phyloP scores from a whole-genome alignment of 768 basidiomycete species.

The Podaxis mareebaensis region DNA sequence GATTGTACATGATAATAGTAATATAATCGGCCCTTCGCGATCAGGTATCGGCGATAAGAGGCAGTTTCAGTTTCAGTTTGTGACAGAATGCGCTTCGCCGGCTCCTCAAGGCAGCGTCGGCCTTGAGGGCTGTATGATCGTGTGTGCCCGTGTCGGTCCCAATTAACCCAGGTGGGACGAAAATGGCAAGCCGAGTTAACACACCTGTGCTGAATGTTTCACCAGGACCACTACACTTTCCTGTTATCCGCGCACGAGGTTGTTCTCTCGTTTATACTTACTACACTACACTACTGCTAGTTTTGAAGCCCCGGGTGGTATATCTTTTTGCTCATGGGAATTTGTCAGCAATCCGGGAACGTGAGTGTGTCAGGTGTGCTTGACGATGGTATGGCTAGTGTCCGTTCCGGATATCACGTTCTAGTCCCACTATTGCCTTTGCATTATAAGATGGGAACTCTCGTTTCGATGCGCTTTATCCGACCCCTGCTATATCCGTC shows the following conservation, averaged over 20 bases:
- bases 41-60: no score
- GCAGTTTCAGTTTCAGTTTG: no score
- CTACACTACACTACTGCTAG: no score
- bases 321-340: not conserved
- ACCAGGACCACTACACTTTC: not conserved
- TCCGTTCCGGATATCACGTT: not conserved
- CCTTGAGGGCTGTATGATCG: not conserved
- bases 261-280: not conserved
- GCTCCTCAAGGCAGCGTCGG: not conserved
- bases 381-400: not conserved
- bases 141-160: not conserved
- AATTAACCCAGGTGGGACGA: not conserved
- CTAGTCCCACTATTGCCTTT: not conserved
- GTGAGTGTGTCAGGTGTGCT: not conserved
- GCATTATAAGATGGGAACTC: slow-evolving; percentile 10
- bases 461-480: not conserved
- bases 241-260: not conserved
- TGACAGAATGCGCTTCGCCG: not conserved
- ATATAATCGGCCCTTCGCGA: not conserved
- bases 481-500: not conserved
- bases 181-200: not conserved
- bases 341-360: not conserved
- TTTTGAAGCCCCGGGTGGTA: not conserved
- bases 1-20: not conserved
- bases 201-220: not conserved